These are phyloP conservation scores for Talaromyces sp. DNA, from an alignment of 2,329 filamentous ascomycete genomes.

Conservation along the genomic window DNA sequence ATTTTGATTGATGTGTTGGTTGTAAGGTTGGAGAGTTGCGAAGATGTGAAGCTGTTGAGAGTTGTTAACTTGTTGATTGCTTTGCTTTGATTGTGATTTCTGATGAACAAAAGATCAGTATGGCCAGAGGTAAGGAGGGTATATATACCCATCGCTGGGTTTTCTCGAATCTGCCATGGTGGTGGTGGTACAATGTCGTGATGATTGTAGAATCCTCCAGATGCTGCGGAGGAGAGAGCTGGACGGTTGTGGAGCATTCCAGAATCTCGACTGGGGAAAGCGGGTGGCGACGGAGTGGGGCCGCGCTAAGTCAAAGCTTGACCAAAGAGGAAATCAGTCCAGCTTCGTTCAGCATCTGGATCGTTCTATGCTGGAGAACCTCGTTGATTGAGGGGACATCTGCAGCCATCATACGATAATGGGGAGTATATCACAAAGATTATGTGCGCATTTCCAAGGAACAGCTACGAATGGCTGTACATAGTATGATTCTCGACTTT, in stretches of 20 bases:
- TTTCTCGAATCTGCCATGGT: slow-evolving; percentile 17
- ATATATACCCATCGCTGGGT: slow-evolving; percentile 12
- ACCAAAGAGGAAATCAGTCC: not conserved
- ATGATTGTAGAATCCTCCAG: slow-evolving; percentile 11
- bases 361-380: not conserved
- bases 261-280: slow-evolving; percentile 6
- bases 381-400: not conserved
- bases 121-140: not conserved
- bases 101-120: slow-evolving; percentile 4
- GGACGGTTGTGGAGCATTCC: slow-evolving; percentile 15
- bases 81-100: not conserved
- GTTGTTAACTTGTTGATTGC: not conserved
- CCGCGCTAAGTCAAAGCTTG: slow-evolving; percentile 1
- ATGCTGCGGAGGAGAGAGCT: not conserved
- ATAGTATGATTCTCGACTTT: not conserved
- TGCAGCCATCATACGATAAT: not conserved
- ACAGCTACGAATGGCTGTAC: not conserved
- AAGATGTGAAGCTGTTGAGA: not conserved
- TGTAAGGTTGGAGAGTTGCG: not conserved
- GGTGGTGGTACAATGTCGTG: not conserved
- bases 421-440: not conserved
- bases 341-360: not conserved
- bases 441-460: not conserved
- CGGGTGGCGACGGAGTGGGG: slow-evolving; percentile 7
- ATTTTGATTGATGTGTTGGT: slow-evolving; percentile 17